Conservation (phyloP, 2,329 filamentous ascomycete genomes). For the Penicillium griseofulvum region DNA sequence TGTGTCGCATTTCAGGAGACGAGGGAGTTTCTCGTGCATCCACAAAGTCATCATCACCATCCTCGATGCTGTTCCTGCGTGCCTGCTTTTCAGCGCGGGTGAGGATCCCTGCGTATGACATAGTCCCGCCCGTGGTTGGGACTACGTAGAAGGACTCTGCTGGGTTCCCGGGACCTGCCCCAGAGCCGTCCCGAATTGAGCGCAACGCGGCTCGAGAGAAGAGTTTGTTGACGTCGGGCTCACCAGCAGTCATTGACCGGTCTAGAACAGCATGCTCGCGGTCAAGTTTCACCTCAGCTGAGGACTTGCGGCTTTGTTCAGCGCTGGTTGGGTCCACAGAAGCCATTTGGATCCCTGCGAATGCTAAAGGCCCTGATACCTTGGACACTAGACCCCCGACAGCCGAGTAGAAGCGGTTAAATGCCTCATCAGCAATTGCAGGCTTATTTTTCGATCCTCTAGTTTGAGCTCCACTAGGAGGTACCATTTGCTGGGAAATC, state of each 20-base stretch:
- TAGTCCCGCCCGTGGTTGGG: constrained; percentile 83
- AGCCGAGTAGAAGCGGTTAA: constrained; percentile 85
- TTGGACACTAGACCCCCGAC: constrained; percentile 86
- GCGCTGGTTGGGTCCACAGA: constrained; percentile 39
- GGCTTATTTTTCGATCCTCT: constrained; percentile 16
- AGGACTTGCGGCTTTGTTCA: constrained; percentile 31
- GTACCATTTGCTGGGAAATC: constrained; percentile 33
- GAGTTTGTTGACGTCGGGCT: constrained; percentile 76
- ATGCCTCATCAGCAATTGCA: constrained; percentile 66
- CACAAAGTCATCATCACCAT: constrained; percentile 81
- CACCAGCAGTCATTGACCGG: constrained; percentile 44
- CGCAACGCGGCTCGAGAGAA: constrained; percentile 83
- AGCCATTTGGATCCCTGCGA: constrained; percentile 82
- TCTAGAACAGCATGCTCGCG: constrained; percentile 41
- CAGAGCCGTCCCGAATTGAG: constrained; percentile 67
- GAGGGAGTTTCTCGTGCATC: constrained; percentile 72
- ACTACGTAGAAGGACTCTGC: constrained; percentile 88
- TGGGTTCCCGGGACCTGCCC: constrained; percentile 57
- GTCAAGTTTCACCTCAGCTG: constrained; percentile 38
- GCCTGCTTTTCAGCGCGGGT: constrained; percentile 50
- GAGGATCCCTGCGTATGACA: constrained; percentile 89
- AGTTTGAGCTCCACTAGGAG: constrained; percentile 30
- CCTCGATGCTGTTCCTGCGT: constrained; percentile 52
- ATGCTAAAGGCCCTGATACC: constrained; percentile 85
- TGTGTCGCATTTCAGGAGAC: constrained; percentile 48